phyloP scores from a whole-genome alignment of 1,139 yeast species.

The Pneumocystis jirovecii region DNA sequence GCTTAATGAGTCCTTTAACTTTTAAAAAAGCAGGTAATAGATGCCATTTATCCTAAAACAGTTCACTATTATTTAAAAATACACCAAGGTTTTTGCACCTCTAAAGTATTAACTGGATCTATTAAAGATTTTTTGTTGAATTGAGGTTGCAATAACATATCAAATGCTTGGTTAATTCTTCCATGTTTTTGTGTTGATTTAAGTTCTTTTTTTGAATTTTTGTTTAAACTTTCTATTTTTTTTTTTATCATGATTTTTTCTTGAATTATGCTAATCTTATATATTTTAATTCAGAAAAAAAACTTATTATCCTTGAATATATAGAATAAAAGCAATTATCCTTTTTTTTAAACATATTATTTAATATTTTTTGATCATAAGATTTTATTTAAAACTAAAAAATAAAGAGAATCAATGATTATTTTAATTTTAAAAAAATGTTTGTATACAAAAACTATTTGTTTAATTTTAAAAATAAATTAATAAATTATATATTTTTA shows the following conservation, averaged over 20 bases:
- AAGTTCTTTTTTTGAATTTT: neutral
- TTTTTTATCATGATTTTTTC: neutral
- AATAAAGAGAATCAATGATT: too few species aligned
- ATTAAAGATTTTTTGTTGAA: slow-evolving; percentile 76
- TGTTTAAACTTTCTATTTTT: neutral
- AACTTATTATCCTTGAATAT: neutral
- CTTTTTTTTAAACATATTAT: too few species aligned
- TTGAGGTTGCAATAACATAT: slow-evolving; percentile 40
- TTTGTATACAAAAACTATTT: too few species aligned
- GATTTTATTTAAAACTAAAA: neutral
- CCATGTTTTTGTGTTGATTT: neutral
- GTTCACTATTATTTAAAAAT: neutral
- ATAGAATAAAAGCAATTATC: neutral
- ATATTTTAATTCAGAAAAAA: neutral
- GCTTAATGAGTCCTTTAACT: slow-evolving; percentile 91
- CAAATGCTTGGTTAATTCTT: neutral
- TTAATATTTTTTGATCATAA: too few species aligned
- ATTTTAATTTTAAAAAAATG: too few species aligned
- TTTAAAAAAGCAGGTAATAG: slow-evolving; percentile 85
- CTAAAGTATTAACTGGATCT: slow-evolving; percentile 61
- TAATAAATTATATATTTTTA: too few species aligned
- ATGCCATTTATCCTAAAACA: slow-evolving; percentile 68
- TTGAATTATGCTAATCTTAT: neutral
- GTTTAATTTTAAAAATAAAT: too few species aligned
- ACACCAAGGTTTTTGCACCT: slow-evolving; percentile 26